Conservation (phyloP, 305 asterid genomes). For the Fraxinus latifolia region DNA sequence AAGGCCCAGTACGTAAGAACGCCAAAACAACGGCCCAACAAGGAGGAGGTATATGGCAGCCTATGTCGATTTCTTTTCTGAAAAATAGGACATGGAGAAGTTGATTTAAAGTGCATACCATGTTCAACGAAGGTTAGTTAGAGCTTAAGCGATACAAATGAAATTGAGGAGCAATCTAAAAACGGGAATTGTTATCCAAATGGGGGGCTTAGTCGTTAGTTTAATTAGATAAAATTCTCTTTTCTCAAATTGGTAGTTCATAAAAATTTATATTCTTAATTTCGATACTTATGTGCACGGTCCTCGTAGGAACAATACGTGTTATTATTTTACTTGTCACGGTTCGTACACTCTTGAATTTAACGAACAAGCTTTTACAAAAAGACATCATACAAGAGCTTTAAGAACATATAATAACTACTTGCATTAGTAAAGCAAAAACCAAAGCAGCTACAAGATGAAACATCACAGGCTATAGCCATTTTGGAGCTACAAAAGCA, state of each 20-base stretch:
- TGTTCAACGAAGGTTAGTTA: too few species aligned
- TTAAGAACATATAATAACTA: conserved; percentile 22
- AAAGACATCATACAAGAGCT: conserved; percentile 22
- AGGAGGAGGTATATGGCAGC: neutral
- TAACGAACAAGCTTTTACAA: neutral
- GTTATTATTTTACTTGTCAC: too few species aligned
- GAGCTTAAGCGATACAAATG: too few species aligned
- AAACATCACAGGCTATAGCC: conserved; percentile 34
- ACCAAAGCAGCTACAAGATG: conserved; percentile 22
- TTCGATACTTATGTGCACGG: neutral
- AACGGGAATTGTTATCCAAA: neutral
- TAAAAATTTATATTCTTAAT: neutral
- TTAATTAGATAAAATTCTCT: neutral
- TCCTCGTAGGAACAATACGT: neutral
- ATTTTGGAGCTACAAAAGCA: conserved; percentile 26
- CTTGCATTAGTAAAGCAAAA: conserved; percentile 20
- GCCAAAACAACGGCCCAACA: neutral
- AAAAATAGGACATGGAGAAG: neutral
- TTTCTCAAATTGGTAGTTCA: neutral
- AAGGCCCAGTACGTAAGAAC: neutral
- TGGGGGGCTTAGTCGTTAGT: neutral
- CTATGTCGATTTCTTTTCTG: neutral
- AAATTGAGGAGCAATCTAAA: too few species aligned
- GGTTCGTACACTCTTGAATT: neutral
- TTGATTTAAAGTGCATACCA: neutral